Conservation (phyloP, 768 basidiomycete genomes). For the Nidularia sp. region DNA sequence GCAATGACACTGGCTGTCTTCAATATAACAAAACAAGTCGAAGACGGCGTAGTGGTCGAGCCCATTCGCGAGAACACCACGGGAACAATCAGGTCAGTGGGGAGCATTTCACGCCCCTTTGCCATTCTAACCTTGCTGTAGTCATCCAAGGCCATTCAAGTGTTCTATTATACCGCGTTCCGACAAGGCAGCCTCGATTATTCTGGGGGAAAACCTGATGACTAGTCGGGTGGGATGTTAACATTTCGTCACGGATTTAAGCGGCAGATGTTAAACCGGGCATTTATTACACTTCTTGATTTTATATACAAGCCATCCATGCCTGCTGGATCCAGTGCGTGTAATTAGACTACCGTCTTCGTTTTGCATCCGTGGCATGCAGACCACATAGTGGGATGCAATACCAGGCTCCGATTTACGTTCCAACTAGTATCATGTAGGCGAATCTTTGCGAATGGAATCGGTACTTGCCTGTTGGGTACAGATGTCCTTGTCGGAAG, state of each 20-base stretch:
- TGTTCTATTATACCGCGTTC: conserved; percentile 61
- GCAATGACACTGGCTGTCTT: conserved; percentile 51
- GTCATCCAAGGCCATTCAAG: conserved; percentile 62
- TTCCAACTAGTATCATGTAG: no score
- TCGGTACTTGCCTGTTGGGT: no score
- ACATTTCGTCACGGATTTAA: conserved; percentile 9
- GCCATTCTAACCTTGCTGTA: conserved; percentile 11
- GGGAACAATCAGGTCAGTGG: conserved; percentile 60
- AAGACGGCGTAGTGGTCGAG: conserved; percentile 39
- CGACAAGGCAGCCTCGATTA: conserved; percentile 48
- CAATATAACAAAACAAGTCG: conserved; percentile 41
- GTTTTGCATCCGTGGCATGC: neutral
- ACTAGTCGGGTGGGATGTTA: conserved; percentile 7
- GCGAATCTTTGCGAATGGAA: no score
- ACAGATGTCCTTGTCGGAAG: no score
- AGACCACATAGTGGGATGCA: no score
- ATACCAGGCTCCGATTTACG: no score
- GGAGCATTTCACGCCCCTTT: no score
- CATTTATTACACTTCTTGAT: conserved; percentile 28
- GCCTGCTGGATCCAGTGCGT: conserved; percentile 2
- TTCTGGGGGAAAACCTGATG: conserved; percentile 44
- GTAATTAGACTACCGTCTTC: neutral
- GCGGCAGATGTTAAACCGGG: neutral
- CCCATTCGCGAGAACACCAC: conserved; percentile 55
- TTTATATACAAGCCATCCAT: neutral